Evolutionary conservation across 495 filamentous ascomycete genomes (phyloP).

Genomic region (Penicillium lagena): DNA sequence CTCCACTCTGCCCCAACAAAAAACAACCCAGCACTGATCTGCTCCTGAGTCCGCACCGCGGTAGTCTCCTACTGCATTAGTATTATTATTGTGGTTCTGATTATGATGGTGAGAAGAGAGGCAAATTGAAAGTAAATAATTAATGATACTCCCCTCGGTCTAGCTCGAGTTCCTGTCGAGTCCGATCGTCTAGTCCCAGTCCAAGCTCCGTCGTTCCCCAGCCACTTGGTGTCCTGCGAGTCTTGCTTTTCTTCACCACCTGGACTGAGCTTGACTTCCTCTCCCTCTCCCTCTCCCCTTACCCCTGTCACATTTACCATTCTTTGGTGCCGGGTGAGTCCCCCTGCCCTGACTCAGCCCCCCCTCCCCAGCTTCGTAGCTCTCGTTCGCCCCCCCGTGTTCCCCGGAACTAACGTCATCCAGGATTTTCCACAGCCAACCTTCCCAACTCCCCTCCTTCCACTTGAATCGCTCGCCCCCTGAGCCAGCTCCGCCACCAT

Average conservation of each 20-base stretch:
- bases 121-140: no score
- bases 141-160: no score
- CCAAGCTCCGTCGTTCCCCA: no score
- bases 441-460: slow-evolving; percentile 4
- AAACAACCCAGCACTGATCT: no score
- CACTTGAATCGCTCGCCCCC: not conserved
- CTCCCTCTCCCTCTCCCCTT: slow-evolving; percentile 13
- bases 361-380: not conserved
- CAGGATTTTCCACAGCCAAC: slow-evolving; percentile 3
- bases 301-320: slow-evolving; percentile 1
- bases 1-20: no score
- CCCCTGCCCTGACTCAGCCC: not conserved
- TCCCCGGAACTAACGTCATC: slow-evolving; percentile 8
- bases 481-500: slow-evolving; percentile 15
- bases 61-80: no score
- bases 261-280: slow-evolving; percentile 1
- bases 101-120: no score
- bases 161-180: no score
- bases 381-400: not conserved
- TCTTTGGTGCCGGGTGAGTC: not conserved
- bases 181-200: no score
- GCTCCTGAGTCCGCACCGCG: no score
- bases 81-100: no score
- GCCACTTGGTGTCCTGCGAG: not conserved
- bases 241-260: slow-evolving; percentile 1